These are phyloP conservation scores for Serendipita sp. DNA, from an alignment of 768 basidiomycete genomes.

Conservation along the genomic window DNA sequence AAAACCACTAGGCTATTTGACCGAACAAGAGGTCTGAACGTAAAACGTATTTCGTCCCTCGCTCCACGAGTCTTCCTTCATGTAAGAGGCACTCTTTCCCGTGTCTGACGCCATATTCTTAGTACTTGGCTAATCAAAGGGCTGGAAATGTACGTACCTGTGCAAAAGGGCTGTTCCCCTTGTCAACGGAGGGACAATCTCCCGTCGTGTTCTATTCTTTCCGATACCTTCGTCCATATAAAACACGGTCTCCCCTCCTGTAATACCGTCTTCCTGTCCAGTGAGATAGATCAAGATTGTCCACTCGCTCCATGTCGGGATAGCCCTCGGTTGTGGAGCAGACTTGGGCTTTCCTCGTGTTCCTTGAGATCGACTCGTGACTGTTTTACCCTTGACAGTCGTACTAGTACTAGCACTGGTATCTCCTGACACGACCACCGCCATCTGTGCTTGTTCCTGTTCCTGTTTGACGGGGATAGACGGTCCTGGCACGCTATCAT, in stretches of 20 bases:
- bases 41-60: slow-evolving; percentile 55
- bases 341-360: background rate
- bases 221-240: slow-evolving; percentile 28
- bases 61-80: slow-evolving; percentile 46
- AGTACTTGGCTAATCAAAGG: background rate
- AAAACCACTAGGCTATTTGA: background rate
- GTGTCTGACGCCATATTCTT: slow-evolving; percentile 27
- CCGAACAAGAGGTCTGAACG: slow-evolving; percentile 56
- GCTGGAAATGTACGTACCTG: slow-evolving; percentile 25
- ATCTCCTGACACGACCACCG: slow-evolving; percentile 21
- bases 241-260: slow-evolving; percentile 64
- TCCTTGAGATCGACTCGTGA: background rate
- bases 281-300: slow-evolving; percentile 59
- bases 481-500: slow-evolving; percentile 35
- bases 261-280: slow-evolving; percentile 53
- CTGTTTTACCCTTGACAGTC: background rate
- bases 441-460: too few relatives aligned
- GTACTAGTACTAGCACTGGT: too few relatives aligned
- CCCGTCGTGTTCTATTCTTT: slow-evolving; percentile 31
- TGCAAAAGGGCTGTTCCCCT: slow-evolving; percentile 53
- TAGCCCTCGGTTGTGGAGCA: background rate
- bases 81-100: slow-evolving; percentile 58
- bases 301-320: slow-evolving; percentile 33
- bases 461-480: background rate
- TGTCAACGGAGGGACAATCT: slow-evolving; percentile 37